Conservation (phyloP, 1,139 yeast species). For the Pichia sp. region DNA sequence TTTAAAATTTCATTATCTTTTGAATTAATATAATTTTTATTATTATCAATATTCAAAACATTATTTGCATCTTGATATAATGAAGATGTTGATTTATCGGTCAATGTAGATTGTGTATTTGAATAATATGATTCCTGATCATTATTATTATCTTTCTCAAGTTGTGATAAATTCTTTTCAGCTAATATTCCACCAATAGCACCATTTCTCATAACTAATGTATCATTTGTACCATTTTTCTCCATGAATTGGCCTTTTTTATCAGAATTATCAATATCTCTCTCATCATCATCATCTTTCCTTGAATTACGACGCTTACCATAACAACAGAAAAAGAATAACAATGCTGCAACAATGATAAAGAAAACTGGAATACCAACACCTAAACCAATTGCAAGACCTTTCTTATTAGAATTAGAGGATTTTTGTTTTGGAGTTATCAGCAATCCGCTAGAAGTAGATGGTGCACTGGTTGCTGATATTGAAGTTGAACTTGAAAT, state of each 20-base stretch:
- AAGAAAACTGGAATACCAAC: conserved; percentile 67
- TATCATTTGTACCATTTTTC: conserved; percentile 5
- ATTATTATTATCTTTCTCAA: conserved; percentile 22
- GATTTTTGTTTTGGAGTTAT: conserved; percentile 16
- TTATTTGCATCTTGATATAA: conserved; percentile 12
- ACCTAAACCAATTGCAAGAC: conserved; percentile 79
- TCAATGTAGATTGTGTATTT: conserved; percentile 16
- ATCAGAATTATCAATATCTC: conserved; percentile 27
- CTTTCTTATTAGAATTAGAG: conserved; percentile 29
- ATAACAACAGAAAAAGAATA: conserved; percentile 54
- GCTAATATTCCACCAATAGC: conserved; percentile 30
- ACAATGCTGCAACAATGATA: conserved; percentile 38
- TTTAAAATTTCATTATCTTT: conserved; percentile 25
- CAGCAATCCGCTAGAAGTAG: background rate
- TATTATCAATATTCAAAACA: conserved; percentile 12
- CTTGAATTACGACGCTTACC: conserved; percentile 34
- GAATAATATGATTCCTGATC: conserved; percentile 28
- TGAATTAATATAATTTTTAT: background rate
- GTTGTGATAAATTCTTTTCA: conserved; percentile 43
- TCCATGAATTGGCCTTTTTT: background rate
- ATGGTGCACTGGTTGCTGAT: background rate
- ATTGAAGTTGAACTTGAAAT: background rate
- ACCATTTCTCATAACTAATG: conserved; percentile 29
- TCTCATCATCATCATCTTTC: conserved; percentile 26
- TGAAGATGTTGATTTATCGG: conserved; percentile 17